Conservation (phyloP, 2,329 filamentous ascomycete genomes). For the Sporothrix pseudoabietina region DNA sequence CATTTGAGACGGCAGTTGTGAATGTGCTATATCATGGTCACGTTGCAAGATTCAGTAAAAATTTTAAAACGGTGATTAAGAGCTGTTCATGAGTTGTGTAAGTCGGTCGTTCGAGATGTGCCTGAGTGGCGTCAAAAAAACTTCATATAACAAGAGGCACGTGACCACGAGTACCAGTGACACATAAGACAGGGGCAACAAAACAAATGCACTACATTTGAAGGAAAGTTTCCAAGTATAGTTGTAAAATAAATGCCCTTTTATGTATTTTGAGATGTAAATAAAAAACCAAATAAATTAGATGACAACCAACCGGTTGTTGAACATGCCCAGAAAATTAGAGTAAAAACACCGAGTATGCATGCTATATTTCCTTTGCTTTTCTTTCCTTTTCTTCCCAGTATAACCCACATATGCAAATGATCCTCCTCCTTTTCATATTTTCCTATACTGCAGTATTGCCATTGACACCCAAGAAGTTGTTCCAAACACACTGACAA, state of each 20-base stretch:
- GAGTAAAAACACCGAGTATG: conserved; percentile 4
- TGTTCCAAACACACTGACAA: conserved; percentile 64
- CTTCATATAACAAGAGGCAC: neutral
- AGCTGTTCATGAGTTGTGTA: neutral
- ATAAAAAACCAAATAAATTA: neutral
- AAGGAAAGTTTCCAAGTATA: too few relatives aligned
- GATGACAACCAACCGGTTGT: neutral
- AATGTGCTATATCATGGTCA: neutral
- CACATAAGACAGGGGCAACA: neutral
- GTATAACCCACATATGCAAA: conserved; percentile 8
- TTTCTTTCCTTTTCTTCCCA: neutral
- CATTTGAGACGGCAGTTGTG: neutral
- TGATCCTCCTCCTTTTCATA: neutral
- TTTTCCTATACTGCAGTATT: conserved; percentile 24
- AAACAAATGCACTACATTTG: neutral
- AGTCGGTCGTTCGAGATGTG: neutral
- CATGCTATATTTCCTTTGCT: neutral
- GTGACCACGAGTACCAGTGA: neutral
- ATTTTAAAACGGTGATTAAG: neutral
- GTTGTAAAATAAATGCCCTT: neutral
- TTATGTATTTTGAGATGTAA: neutral
- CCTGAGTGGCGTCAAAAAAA: conserved; percentile 3
- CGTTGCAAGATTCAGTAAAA: neutral
- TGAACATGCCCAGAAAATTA: neutral
- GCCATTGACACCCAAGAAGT: conserved; percentile 46